Percentiles rank a stretch among this genome's conserved stretches.
phyloP scores from a whole-genome alignment of 2,329 filamentous ascomycete species.

The Sporothrix euskadiensis region DNA sequence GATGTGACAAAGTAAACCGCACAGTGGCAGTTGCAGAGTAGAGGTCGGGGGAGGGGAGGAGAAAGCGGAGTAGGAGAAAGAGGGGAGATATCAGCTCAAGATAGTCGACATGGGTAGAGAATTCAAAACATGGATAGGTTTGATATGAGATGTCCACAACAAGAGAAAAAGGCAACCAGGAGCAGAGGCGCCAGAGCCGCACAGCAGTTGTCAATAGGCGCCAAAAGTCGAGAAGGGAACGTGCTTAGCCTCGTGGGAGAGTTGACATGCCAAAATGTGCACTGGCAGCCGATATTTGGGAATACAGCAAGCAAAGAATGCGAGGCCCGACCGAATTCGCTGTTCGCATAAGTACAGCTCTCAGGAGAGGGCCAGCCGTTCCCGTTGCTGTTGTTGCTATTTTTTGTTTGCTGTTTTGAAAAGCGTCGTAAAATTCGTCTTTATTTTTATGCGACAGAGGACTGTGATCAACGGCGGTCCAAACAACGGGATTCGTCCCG shows the following conservation, averaged over 20 bases:
- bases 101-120: constrained; percentile 19
- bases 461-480: constrained; percentile 4
- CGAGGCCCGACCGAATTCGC: background rate
- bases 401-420: constrained; percentile 9
- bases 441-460: constrained; percentile 12
- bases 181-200: constrained; percentile 14
- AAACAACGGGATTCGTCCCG: constrained; percentile 9
- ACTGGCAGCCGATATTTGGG: constrained; percentile 12
- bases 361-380: constrained; percentile 17
- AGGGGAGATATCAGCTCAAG: background rate
- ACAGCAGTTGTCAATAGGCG: constrained; percentile 6
- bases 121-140: background rate
- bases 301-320: background rate
- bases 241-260: background rate
- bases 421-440: background rate
- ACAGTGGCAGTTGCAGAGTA: background rate
- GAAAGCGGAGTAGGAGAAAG: background rate
- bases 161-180: background rate
- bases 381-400: background rate
- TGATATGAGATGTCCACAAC: background rate
- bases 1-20: background rate
- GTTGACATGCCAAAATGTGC: constrained; percentile 15
- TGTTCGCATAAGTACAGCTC: background rate
- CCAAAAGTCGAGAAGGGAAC: background rate
- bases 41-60: background rate